Evolutionary conservation across 2,329 filamentous ascomycete genomes (phyloP).

Genomic region (Eutypa lata): DNA sequence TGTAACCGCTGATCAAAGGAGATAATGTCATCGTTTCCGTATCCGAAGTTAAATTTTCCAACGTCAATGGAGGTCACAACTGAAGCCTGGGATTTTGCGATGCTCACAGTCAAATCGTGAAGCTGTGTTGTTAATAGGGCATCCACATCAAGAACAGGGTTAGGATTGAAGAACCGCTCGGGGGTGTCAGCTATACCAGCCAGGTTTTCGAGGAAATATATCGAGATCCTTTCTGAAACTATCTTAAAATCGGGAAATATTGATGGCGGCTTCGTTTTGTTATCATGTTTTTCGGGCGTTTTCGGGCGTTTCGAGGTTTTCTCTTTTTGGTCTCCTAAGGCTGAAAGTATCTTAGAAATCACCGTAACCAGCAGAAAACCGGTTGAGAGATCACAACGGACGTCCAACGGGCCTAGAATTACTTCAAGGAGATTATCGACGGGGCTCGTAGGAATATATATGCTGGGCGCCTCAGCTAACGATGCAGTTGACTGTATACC

Average conservation of each 20-base stretch:
- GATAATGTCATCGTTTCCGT: conserved; percentile 59
- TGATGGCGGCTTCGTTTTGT: conserved; percentile 13
- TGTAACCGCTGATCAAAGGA: conserved; percentile 58
- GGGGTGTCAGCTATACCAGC: conserved; percentile 49
- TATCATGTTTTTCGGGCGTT: conserved; percentile 9
- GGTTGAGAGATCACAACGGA: conserved; percentile 55
- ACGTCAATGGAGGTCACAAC: conserved; percentile 42
- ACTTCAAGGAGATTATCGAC: conserved; percentile 44
- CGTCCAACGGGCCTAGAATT: conserved; percentile 46
- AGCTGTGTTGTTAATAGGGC: conserved; percentile 51
- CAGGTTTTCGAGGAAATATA: conserved; percentile 55
- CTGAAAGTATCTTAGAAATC: conserved; percentile 45
- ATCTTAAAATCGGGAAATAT: conserved; percentile 41
- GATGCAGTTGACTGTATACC: conserved; percentile 21
- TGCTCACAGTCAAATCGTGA: conserved; percentile 37
- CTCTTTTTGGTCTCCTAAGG: conserved; percentile 32
- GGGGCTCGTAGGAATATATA: conserved; percentile 6
- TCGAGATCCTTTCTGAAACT: conserved; percentile 44
- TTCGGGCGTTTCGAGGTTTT: no score
- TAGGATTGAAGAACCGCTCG: conserved; percentile 41
- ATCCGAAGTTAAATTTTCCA: conserved; percentile 60
- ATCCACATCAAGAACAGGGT: conserved; percentile 41
- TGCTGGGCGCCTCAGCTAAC: conserved; percentile 7
- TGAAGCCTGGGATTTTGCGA: conserved; percentile 24
- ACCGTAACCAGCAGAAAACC: conserved; percentile 53